Evolutionary conservation across 345 rosid species (phyloP).

Genomic region (Eucalyptus polybractea): DNA sequence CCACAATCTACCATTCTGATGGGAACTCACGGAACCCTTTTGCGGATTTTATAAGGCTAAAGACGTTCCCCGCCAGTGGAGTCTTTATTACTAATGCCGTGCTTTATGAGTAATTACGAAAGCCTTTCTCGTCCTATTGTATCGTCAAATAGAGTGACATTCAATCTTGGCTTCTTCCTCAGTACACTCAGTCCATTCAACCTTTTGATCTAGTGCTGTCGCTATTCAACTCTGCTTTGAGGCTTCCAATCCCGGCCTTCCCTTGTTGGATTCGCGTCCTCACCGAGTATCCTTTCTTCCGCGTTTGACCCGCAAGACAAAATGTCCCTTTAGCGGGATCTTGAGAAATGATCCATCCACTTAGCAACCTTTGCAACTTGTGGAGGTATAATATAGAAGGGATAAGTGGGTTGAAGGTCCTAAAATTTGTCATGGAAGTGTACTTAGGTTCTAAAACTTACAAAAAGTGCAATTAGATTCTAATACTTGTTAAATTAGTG

Average conservation of each 20-base stretch:
- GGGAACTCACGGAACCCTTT: not conserved
- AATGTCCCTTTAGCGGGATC: not conserved
- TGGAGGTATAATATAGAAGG: accelerated
- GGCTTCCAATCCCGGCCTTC: not conserved
- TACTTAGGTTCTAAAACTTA: too few relatives aligned
- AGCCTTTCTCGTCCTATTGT: not conserved
- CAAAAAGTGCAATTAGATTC: too few relatives aligned
- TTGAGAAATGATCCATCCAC: not conserved
- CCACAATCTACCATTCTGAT: not conserved
- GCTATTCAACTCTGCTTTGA: not conserved
- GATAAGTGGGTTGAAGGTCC: accelerated
- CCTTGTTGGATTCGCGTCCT: not conserved
- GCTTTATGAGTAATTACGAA: not conserved
- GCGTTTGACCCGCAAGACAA: not conserved
- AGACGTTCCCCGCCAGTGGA: not conserved
- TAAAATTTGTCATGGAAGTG: accelerated
- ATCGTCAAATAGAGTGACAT: not conserved
- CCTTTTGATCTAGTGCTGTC: not conserved
- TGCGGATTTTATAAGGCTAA: not conserved
- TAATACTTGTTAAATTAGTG: too few relatives aligned
- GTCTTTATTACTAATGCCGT: not conserved
- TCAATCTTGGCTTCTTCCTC: not conserved
- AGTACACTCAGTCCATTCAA: accelerated
- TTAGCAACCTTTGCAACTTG: not conserved
- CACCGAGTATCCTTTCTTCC: not conserved